These are phyloP conservation scores for Leonotis leonurus DNA, from an alignment of 257 asterid species.

Conservation along the genomic window DNA sequence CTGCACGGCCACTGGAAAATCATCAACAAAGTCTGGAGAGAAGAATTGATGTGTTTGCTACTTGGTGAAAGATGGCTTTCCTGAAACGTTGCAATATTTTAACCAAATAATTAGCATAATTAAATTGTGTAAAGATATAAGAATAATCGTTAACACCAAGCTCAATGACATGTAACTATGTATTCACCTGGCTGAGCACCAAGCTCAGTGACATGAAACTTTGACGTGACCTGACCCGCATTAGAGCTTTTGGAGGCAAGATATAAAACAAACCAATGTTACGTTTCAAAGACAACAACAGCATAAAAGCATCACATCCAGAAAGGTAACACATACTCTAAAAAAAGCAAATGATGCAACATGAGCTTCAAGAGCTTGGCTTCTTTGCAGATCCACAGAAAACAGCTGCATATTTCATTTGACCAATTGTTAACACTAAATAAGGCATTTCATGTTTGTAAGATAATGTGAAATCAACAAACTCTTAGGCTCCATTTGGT, in stretches of 20 bases:
- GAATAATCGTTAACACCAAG: no score
- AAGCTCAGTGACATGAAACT: conserved; percentile 91
- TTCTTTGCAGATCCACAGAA: conserved; percentile 94
- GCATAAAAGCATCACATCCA: conserved; percentile 1
- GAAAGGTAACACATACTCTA: conserved; percentile 40
- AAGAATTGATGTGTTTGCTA: conserved; percentile 98
- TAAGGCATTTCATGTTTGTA: conserved; percentile 17
- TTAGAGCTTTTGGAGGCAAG: conserved; percentile 81
- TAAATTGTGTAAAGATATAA: background rate
- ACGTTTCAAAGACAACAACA: conserved; percentile 15
- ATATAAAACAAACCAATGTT: conserved; percentile 35
- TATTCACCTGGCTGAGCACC: conserved; percentile 93
- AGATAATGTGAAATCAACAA: conserved; percentile 13
- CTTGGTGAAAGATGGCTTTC: conserved; percentile 86
- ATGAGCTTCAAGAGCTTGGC: conserved; percentile 99
- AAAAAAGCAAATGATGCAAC: conserved; percentile 91
- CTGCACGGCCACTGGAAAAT: conserved; percentile 99
- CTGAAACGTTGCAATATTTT: conserved; percentile 33
- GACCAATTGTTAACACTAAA: conserved; percentile 88
- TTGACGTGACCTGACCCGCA: conserved; percentile 82
- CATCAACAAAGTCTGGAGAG: conserved; percentile 96
- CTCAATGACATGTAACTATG: no score
- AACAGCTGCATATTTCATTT: conserved; percentile 95
- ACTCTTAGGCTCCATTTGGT: no score
- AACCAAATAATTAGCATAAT: conserved; percentile 13